Base-by-base conservation (phyloP, 2,329 filamentous ascomycete species). In the Cercospora sesami region DNA sequence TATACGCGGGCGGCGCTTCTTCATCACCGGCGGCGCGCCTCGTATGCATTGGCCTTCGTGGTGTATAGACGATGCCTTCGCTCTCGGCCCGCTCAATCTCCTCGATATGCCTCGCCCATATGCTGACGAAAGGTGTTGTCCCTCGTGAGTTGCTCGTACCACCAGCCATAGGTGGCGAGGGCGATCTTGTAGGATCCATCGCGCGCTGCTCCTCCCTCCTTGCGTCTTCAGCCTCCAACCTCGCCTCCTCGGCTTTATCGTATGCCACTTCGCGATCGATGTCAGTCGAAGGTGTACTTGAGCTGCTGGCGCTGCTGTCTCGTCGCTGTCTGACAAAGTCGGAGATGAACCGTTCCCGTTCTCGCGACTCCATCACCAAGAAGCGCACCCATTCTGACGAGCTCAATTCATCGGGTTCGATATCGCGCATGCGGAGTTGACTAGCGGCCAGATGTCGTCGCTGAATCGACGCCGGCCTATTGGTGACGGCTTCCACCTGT, bases 351-450 rank as follows among this genome's bases (percentile, higher is more conserved):
- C 76, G 66, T 2, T 78, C 76, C n/a, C 76, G 73, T 69, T 78
- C 76, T 60, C 68, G 62, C 51, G 73, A 73, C 31, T 74, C 73
- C 76, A 78, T 78, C 28, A 76, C 76, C 21, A 78, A 72, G 71
- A 78, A 78, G 28, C 72, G 71, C 28, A 78, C 74, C 76, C 76
- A 78, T 66, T 78, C 76, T 65, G 73, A 75, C 5, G 72, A 74
- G 68, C 69, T 73, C 45, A 78, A 68, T 65, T 78, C 76, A 33
- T 78, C 73, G 6, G 76, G 76, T 64, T 78, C 76, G 70, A 78
- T 77, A 39, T 76, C 74, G 58, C 75, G 75, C 74, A 78, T 78
- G 53, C 76, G 76, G 8, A 78, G 72, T 62, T 76, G 73, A 42
- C 71, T 74, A 18, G 76, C 76, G 55, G 76, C 76, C 21, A 77